Conservation (phyloP, 2,329 filamentous ascomycete species). For the Venturia nashicola region DNA sequence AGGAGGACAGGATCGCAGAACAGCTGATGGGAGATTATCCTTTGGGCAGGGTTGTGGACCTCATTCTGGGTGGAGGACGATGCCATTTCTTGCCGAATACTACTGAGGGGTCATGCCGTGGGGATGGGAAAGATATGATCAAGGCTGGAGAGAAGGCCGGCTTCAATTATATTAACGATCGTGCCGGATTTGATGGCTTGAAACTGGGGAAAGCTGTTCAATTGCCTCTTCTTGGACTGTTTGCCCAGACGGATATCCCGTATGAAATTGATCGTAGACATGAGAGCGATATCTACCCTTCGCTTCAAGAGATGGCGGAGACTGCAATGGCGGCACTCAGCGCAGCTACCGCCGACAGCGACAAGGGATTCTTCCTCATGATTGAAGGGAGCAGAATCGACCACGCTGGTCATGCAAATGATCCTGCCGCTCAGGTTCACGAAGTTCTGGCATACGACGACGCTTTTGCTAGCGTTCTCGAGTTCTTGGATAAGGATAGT, state of each 20-base stretch:
- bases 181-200: slow-evolving; percentile 64
- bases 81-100: slow-evolving; percentile 87
- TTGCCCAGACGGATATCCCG: slow-evolving; percentile 71
- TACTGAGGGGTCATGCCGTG: slow-evolving; percentile 68
- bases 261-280: slow-evolving; percentile 85
- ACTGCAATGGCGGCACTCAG: slow-evolving; percentile 71
- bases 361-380: slow-evolving; percentile 97
- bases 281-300: slow-evolving; percentile 70
- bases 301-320: slow-evolving; percentile 79
- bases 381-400: slow-evolving; percentile 92
- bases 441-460: slow-evolving; percentile 94
- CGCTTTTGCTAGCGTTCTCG: slow-evolving; percentile 68
- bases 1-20: slow-evolving; percentile 83
- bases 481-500: slow-evolving; percentile 66
- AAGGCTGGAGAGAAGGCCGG: slow-evolving; percentile 62
- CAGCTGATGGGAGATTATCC: slow-evolving; percentile 86
- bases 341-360: slow-evolving; percentile 67
- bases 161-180: slow-evolving; percentile 65
- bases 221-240: slow-evolving; percentile 77
- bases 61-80: slow-evolving; percentile 84
- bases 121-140: slow-evolving; percentile 65
- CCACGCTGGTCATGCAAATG: slow-evolving; percentile 63
- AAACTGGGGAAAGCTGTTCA: slow-evolving; percentile 52
- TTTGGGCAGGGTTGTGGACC: slow-evolving; percentile 74
- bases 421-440: slow-evolving; percentile 46